These are phyloP conservation scores for Pugionium cornutum DNA, from an alignment of 345 rosid genomes.

Conservation along the genomic window DNA sequence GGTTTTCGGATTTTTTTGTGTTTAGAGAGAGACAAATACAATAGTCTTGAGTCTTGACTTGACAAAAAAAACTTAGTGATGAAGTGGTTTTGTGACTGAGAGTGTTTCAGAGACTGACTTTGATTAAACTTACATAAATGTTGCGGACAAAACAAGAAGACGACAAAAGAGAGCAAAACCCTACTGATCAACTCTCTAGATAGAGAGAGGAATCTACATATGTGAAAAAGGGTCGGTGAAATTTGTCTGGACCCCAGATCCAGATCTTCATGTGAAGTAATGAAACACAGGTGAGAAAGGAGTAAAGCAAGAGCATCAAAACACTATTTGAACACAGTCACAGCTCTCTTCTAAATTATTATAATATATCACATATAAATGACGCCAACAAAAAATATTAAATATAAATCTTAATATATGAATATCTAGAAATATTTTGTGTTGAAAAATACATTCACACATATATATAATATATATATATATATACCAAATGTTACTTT, in stretches of 20 bases:
- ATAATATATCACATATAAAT: background rate
- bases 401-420: too few species aligned
- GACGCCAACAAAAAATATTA: too few species aligned
- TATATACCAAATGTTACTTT: too few species aligned
- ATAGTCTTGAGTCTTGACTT: slow-evolving; percentile 21
- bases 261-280: slow-evolving; percentile 45
- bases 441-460: too few species aligned
- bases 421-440: too few species aligned
- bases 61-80: slow-evolving; percentile 22
- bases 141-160: slow-evolving; percentile 39
- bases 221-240: slow-evolving; percentile 33
- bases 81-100: slow-evolving; percentile 35
- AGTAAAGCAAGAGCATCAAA: slow-evolving; percentile 40
- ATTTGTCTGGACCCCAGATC: slow-evolving; percentile 45
- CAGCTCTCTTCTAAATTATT: slow-evolving; percentile 18
- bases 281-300: slow-evolving; percentile 30
- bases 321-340: background rate
- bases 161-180: slow-evolving; percentile 38
- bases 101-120: slow-evolving; percentile 28
- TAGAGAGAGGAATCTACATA: slow-evolving; percentile 19
- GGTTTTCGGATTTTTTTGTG: slow-evolving; percentile 14
- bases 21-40: slow-evolving; percentile 33
- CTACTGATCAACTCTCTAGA: slow-evolving; percentile 9
- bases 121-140: slow-evolving; percentile 29
- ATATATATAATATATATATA: too few species aligned